phyloP scores from a whole-genome alignment of 2,329 filamentous ascomycete species.

The Colletotrichum sp. region DNA sequence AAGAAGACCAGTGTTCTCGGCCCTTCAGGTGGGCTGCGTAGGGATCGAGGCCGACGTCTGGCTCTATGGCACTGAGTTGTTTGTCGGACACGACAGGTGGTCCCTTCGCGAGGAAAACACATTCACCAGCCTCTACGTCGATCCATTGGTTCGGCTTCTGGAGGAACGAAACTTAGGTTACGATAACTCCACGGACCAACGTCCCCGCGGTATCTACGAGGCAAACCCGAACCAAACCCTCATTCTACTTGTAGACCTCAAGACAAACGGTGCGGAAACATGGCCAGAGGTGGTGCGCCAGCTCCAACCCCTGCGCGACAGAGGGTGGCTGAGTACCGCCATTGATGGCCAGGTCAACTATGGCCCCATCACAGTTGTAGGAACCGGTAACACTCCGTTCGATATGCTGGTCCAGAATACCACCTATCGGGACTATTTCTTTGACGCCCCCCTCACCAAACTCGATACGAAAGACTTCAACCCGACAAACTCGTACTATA shows the following conservation, averaged over 20 bases:
- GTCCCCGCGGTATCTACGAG: conserved; percentile 58
- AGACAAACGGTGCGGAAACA: conserved; percentile 58
- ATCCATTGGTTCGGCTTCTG: conserved; percentile 66
- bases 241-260: conserved; percentile 72
- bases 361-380: conserved; percentile 71
- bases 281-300: conserved; percentile 59
- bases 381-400: conserved; percentile 69
- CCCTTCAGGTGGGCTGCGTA: conserved; percentile 62
- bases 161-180: conserved; percentile 52
- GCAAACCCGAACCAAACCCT: conserved; percentile 57
- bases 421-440: conserved; percentile 66
- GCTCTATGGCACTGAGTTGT: conserved; percentile 58
- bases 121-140: conserved; percentile 66
- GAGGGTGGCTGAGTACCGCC: conserved; percentile 61
- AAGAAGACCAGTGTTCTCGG: conserved; percentile 65
- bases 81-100: conserved; percentile 67
- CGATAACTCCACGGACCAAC: conserved; percentile 43
- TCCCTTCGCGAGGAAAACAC: conserved; percentile 60
- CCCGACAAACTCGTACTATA: conserved; percentile 68
- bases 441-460: conserved; percentile 65
- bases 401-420: conserved; percentile 56
- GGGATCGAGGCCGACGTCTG: conserved; percentile 75
- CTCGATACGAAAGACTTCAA: conserved; percentile 44
- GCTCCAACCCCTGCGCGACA: conserved; percentile 62
- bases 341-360: conserved; percentile 53